phyloP scores from a whole-genome alignment of 2,329 filamentous ascomycete genomes.

The Annulohypoxylon truncatum region DNA sequence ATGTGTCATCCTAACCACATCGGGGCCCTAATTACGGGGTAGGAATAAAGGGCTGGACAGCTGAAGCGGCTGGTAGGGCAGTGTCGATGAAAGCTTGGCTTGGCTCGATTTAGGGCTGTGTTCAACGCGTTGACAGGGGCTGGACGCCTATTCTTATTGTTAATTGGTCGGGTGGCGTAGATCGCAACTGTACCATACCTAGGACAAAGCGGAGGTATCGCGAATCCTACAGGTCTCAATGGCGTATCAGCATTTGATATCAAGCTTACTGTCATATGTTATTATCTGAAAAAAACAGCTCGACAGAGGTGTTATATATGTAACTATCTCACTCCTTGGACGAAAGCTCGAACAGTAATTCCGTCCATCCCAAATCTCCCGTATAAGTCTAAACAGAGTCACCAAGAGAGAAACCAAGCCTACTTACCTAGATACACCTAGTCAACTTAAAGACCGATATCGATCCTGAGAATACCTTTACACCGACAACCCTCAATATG shows the following conservation, averaged over 20 bases:
- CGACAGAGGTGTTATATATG: not conserved
- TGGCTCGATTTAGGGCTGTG: not conserved
- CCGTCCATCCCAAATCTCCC: too few species aligned
- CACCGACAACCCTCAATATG: constrained; percentile 2
- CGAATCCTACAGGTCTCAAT: constrained; percentile 7
- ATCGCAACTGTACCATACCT: not conserved
- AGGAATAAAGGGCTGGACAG: not conserved
- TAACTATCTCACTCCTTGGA: too few species aligned
- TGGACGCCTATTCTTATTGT: not conserved
- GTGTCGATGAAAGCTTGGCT: not conserved
- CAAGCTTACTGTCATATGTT: not conserved
- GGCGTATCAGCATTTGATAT: constrained; percentile 13
- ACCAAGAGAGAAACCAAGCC: not conserved
- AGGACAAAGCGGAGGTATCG: not conserved
- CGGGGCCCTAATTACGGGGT: not conserved
- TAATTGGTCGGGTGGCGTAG: constrained; percentile 22
- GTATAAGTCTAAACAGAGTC: not conserved
- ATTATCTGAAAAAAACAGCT: not conserved
- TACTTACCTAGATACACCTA: not conserved
- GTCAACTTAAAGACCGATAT: not conserved
- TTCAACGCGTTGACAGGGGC: not conserved
- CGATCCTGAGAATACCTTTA: not conserved
- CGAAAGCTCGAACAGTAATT: too few species aligned
- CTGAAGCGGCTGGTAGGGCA: constrained; percentile 2
- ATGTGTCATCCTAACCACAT: not conserved